These are phyloP conservation scores for Paraphoma sp. DNA, from an alignment of 2,329 filamentous ascomycete species.

Conservation along the genomic window DNA sequence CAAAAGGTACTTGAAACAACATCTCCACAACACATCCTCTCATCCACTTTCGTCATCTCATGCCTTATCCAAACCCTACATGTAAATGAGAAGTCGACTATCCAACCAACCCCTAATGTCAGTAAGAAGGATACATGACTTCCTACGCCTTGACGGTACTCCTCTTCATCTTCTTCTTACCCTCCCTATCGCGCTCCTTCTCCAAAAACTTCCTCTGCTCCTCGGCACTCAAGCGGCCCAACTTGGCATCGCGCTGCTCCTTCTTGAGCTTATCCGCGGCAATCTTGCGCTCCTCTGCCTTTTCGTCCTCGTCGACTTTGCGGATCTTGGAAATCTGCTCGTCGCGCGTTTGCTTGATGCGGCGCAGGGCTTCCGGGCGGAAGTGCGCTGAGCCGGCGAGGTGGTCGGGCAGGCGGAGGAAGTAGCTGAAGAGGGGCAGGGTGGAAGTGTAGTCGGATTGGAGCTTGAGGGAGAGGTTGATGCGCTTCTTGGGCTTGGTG, in stretches of 20 bases:
- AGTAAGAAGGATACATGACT: not conserved
- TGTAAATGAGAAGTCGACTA: not conserved
- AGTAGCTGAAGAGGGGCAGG: slow-evolving; percentile 79
- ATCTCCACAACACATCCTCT: not conserved
- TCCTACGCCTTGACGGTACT: slow-evolving; percentile 59
- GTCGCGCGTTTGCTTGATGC: slow-evolving; percentile 81
- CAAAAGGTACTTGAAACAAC: not conserved
- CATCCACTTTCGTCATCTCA: too few relatives aligned
- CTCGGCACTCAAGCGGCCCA: slow-evolving; percentile 71
- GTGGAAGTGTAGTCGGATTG: slow-evolving; percentile 66
- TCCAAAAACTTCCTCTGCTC: slow-evolving; percentile 68
- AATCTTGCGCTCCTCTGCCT: slow-evolving; percentile 65
- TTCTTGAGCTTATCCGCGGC: slow-evolving; percentile 71
- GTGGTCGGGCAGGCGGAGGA: slow-evolving; percentile 82
- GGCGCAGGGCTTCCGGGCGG: slow-evolving; percentile 85
- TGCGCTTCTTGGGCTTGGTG: slow-evolving; percentile 81
- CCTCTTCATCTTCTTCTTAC: slow-evolving; percentile 73
- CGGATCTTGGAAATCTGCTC: slow-evolving; percentile 80
- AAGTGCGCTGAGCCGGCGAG: slow-evolving; percentile 82
- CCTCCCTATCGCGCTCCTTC: slow-evolving; percentile 84
- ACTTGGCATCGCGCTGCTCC: slow-evolving; percentile 75
- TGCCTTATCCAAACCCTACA: not conserved
- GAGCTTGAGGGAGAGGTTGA: slow-evolving; percentile 77
- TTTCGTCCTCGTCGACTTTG: slow-evolving; percentile 76
- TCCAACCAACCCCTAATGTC: slow-evolving; percentile 20